phyloP scores from a whole-genome alignment of 2,329 filamentous ascomycete species.

The Fusarium liriodendri region DNA sequence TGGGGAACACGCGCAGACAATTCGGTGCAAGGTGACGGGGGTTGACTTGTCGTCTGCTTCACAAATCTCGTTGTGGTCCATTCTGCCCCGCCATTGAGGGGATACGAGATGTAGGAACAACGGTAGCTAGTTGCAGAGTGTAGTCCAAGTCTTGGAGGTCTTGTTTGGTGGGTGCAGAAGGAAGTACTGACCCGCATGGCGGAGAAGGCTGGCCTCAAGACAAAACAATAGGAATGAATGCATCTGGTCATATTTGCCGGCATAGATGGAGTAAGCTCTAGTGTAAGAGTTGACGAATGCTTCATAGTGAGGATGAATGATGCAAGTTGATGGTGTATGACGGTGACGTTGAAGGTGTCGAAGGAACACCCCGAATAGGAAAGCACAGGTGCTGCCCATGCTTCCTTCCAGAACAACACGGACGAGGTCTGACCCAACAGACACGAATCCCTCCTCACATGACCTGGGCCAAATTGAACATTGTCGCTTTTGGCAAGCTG shows the following conservation, averaged over 20 bases:
- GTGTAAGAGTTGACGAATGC: neutral
- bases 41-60: constrained; percentile 6
- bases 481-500: neutral
- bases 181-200: neutral
- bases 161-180: constrained; percentile 8
- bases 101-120: constrained; percentile 18
- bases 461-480: constrained; percentile 16
- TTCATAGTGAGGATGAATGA: neutral
- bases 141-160: neutral
- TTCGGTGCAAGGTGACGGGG: constrained; percentile 6
- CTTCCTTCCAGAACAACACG: constrained; percentile 28
- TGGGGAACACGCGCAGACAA: neutral
- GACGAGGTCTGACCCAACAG: constrained; percentile 1
- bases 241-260: neutral
- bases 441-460: constrained; percentile 15
- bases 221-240: neutral
- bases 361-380: constrained; percentile 8
- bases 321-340: constrained; percentile 5
- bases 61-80: constrained; percentile 11
- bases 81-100: constrained; percentile 14
- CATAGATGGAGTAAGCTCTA: neutral
- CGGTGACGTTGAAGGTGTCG: neutral
- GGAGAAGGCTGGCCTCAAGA: constrained; percentile 1
- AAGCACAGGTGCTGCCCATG: neutral
- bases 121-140: neutral